Evolutionary conservation across 176 grass and related monocot genomes (phyloP).

Genomic region (Elymus sibiricus): DNA sequence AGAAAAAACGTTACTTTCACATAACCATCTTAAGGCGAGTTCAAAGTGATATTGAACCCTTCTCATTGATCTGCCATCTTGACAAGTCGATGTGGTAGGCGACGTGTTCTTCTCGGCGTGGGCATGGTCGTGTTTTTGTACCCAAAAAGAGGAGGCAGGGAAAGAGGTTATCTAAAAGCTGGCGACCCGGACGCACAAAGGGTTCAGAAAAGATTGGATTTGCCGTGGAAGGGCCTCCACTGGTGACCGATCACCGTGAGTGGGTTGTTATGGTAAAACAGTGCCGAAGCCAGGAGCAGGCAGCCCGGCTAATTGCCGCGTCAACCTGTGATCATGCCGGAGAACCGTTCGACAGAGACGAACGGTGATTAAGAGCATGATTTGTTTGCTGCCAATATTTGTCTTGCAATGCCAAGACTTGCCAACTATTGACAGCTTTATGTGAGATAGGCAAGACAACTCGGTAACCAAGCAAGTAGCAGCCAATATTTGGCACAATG

Average conservation of each 20-base stretch:
- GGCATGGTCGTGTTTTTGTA: background rate
- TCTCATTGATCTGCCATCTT: background rate
- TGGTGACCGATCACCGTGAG: background rate
- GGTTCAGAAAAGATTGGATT: background rate
- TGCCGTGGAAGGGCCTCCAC: background rate
- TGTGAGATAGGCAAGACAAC: too few species aligned
- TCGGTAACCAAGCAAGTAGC: too few species aligned
- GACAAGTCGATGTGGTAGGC: background rate
- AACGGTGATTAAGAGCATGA: too few species aligned
- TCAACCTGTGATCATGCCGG: background rate
- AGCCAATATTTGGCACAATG: too few species aligned
- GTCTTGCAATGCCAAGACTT: too few species aligned
- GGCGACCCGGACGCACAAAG: background rate
- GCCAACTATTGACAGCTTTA: too few species aligned
- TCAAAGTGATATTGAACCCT: background rate
- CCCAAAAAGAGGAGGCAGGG: background rate
- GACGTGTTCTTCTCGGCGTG: background rate
- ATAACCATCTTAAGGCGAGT: background rate
- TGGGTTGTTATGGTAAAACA: constrained; percentile 29
- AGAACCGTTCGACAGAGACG: background rate
- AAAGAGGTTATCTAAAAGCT: constrained; percentile 4
- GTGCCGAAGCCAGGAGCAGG: background rate
- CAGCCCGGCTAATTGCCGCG: background rate
- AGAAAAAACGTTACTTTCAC: too few species aligned
- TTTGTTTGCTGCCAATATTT: too few species aligned